Base-by-base conservation (phyloP, 129 eudicot genomes). In the Flaveria sonorensis region DNA sequence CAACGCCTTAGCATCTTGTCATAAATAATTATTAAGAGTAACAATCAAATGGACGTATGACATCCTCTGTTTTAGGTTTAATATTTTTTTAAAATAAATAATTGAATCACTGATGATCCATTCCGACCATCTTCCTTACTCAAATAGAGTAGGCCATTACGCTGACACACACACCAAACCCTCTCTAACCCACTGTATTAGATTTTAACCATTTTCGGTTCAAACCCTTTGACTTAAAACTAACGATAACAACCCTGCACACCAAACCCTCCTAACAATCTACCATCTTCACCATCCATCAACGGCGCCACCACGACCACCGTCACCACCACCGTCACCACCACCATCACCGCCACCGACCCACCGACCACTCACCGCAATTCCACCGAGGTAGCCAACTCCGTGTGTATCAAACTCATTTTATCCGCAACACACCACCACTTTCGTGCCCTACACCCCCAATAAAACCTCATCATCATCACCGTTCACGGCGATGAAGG, bases 401-500 rank as follows among this genome's bases (percentile, higher is more conserved):
- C 40, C 69, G 68, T 74, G 28, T 77, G 48, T 56, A 71, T 64
- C 62, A 32, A 63, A 62, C 72, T 64, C 47, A 0, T 9, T 39
- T 75, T 6, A 28, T 61, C 56, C 72, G 13, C 74, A 64, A 76
- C n/a, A 52, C 82, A 40, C 68, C 71, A 56, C 53, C 42, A 11
- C 24, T 75, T 68, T 47, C 79, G 81, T 79, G 82, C 72, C 82
- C 71, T 71, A 71, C 71, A 45, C 19, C 65, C 82, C 50, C 9
- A 50, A 62, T 51, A 63, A 71, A 79, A 79, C 82, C 82, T 62
- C 47, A 48, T 39, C 23, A 20, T 2, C 83, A 4, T 78, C 40
- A 79, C 51, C 73, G 72, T 36, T 3, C 13, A 48, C 83, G 77
- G 72, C 65, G 73, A 90, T 88, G 93, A 90, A 88, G 83, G 89